Evolutionary conservation across 306 rosid genomes (phyloP), one percentile per base, ranked within the genome.

Genomic region (Styphnolobium japonicum): DNA sequence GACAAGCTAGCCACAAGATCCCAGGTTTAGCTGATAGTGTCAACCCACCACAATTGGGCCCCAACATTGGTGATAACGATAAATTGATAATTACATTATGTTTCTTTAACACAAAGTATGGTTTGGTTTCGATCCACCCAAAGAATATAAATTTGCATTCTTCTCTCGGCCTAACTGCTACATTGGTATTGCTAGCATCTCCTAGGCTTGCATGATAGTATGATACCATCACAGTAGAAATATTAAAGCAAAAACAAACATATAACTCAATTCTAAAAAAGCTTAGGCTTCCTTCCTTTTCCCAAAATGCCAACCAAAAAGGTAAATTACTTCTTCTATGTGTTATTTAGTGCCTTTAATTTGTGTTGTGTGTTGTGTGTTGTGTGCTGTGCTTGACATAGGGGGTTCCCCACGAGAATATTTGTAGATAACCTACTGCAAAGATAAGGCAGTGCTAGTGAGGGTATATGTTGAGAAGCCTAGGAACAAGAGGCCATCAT

Each of bases 401-500:
- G 6, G 48, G 56, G 71, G 61, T 56, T 73, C 9, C 18, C n/a
- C 10, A 34, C 10, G 34, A 37, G 40, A 45, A 75, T 21, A 76
- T 40, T 74, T 82, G 43, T 70, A 86, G 97, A 88, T 83, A 68
- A 81, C 10, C 53, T 70, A 68, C 67, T 16, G 85, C 61, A 87
- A 65, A 76, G 89, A 80, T 12, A 90, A 88, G 82, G 77, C 68
- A 36, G 97, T 90, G 74, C 0, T 85, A 19, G 82, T 94, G 72
- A 85, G 80, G 0, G 79, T 86, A 33, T 89, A 93, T 64, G 86
- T 82, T 16, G 97, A 91, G 89, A 87, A 70, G 85, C 89, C 84
- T 2, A 80, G 73, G 69, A 76, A 86, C 75, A 84, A 67, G 70
- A 83, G 22, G 19, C 6, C 49, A 5, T 31, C 84, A 51, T 19